Evolutionary conservation across 2,329 filamentous ascomycete species (phyloP).

Genomic region (Trichoderma atroviride): DNA sequence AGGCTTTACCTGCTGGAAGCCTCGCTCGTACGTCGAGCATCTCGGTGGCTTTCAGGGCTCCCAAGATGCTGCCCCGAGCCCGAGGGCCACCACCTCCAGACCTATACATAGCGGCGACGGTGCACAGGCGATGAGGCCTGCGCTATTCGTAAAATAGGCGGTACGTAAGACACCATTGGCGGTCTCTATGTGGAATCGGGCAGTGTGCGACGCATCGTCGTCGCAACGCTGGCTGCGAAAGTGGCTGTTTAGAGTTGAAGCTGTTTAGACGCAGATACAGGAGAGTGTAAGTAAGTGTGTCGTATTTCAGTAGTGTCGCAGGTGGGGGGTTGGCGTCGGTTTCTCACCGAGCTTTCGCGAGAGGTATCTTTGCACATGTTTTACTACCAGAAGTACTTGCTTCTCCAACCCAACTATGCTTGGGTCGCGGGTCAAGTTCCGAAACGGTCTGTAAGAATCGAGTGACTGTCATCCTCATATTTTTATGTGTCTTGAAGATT

Average conservation of each 20-base stretch:
- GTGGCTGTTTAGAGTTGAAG: neutral
- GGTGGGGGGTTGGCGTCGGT: constrained; percentile 15
- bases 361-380: neutral
- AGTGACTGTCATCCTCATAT: neutral
- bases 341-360: constrained; percentile 13
- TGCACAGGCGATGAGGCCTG: constrained; percentile 23
- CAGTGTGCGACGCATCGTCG: constrained; percentile 21
- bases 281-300: constrained; percentile 3
- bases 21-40: constrained; percentile 78
- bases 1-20: constrained; percentile 72
- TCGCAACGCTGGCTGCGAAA: neutral
- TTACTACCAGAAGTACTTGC: neutral
- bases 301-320: constrained; percentile 4
- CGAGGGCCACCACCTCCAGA: constrained; percentile 42
- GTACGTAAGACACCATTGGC: constrained; percentile 19
- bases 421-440: neutral
- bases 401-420: neutral
- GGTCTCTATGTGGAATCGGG: neutral
- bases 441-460: neutral
- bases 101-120: constrained; percentile 44
- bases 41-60: constrained; percentile 76
- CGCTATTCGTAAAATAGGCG: constrained; percentile 17
- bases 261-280: neutral
- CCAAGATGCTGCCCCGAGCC: constrained; percentile 62
- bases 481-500: neutral